These are phyloP conservation scores for Conringia planisiliqua DNA, from an alignment of 345 rosid species.

Conservation along the genomic window DNA sequence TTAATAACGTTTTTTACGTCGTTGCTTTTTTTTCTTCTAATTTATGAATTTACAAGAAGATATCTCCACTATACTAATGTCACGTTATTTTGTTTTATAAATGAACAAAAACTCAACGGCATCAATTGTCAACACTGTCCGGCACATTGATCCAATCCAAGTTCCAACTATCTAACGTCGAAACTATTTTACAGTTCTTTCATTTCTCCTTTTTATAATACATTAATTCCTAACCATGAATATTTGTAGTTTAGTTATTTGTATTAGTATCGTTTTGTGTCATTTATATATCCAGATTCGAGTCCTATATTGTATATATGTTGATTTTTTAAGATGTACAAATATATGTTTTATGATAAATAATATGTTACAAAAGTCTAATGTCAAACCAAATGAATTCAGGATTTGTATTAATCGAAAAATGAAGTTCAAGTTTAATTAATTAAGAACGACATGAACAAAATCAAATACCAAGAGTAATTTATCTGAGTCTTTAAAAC, in stretches of 20 bases:
- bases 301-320: too few species aligned
- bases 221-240: too few species aligned
- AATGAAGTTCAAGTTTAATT: too few species aligned
- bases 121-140: not conserved
- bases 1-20: not conserved
- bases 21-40: not conserved
- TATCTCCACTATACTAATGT: not conserved
- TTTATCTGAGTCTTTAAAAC: not conserved
- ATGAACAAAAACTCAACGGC: not conserved
- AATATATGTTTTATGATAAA: too few species aligned
- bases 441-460: not conserved
- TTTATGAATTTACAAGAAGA: not conserved
- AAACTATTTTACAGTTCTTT: not conserved
- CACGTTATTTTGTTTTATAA: not conserved
- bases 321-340: too few species aligned
- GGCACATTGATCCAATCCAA: not conserved
- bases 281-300: too few species aligned
- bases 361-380: too few species aligned
- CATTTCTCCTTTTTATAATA: too few species aligned
- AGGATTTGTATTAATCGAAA: too few species aligned
- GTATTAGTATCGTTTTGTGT: not conserved
- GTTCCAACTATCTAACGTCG: not conserved
- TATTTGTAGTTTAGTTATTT: not conserved
- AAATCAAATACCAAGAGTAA: not conserved
- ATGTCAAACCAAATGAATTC: too few species aligned